Conservation (phyloP, 2,329 filamentous ascomycete species). For the Intubia oerlemansii region DNA sequence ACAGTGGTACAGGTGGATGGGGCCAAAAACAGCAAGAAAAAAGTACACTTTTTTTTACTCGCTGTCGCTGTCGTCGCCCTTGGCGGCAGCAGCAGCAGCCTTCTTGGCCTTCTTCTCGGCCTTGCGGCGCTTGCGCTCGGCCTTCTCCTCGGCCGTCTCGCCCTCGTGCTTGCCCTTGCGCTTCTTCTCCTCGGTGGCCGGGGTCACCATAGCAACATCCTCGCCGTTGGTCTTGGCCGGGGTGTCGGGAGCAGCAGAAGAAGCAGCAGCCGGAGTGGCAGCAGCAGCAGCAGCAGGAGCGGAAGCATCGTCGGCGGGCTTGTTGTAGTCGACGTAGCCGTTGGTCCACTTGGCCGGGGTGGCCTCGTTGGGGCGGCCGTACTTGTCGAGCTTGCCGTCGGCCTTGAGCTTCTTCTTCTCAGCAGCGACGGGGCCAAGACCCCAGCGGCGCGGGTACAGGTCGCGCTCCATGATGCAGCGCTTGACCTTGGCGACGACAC, state of each 20-base stretch:
- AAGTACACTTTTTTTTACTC: no score
- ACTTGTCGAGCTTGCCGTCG: slow-evolving; percentile 96
- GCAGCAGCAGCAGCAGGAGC: slow-evolving; percentile 22
- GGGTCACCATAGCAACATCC: slow-evolving; percentile 6
- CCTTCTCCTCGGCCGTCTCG: slow-evolving; percentile 47
- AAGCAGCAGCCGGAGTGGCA: no score
- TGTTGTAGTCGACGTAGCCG: slow-evolving; percentile 79
- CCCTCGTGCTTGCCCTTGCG: slow-evolving; percentile 55
- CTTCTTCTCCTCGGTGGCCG: slow-evolving; percentile 36
- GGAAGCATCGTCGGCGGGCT: slow-evolving; percentile 23
- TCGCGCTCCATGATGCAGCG: slow-evolving; percentile 99
- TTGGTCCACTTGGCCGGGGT: slow-evolving; percentile 86
- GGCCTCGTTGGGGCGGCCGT: slow-evolving; percentile 72
- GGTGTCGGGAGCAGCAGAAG: slow-evolving; percentile 16
- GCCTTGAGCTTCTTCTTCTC: slow-evolving; percentile 99
- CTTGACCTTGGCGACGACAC: slow-evolving; percentile 97
- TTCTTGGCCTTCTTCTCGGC: slow-evolving; percentile 14
- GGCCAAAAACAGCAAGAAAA: no score
- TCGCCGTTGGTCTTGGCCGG: slow-evolving; percentile 10
- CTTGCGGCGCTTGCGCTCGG: slow-evolving; percentile 13
- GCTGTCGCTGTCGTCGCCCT: slow-evolving; percentile 10
- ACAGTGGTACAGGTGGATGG: no score
- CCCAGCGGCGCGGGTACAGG: slow-evolving; percentile 91
- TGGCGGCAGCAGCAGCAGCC: no score
- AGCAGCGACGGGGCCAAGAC: slow-evolving; percentile 72